These are phyloP conservation scores for Domatiomyces catenatus DNA, from an alignment of 2,329 filamentous ascomycete genomes.

Conservation along the genomic window DNA sequence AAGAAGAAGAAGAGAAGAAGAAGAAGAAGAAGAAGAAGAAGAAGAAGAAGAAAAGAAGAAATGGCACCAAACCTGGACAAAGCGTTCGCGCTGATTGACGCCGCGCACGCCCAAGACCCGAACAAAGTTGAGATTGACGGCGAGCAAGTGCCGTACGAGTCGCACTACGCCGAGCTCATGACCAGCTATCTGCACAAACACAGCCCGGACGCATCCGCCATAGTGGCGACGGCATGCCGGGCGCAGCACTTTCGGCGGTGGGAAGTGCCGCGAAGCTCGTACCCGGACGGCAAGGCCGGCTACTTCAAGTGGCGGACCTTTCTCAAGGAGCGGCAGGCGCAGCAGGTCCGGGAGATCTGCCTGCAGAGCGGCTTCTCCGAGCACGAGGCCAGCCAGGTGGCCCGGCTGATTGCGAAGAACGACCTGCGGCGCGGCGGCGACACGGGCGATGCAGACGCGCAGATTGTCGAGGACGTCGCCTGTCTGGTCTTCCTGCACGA, in stretches of 20 bases:
- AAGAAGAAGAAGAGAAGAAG: too few relatives aligned
- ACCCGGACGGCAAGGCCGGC: conserved; percentile 58
- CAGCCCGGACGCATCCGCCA: conserved; percentile 46
- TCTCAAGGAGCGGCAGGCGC: conserved; percentile 56
- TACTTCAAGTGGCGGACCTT: conserved; percentile 68
- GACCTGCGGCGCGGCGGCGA: conserved; percentile 39
- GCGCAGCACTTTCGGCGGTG: conserved; percentile 77
- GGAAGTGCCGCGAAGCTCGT: conserved; percentile 61
- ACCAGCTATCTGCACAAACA: conserved; percentile 53
- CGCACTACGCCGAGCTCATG: conserved; percentile 70
- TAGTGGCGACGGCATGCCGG: conserved; percentile 59
- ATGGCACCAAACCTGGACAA: conserved; percentile 18
- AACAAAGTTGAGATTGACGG: conserved; percentile 35
- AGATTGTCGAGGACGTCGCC: conserved; percentile 69
- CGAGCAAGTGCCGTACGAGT: conserved; percentile 51
- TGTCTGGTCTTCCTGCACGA: conserved; percentile 79
- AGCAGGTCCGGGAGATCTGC: conserved; percentile 42
- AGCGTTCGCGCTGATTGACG: conserved; percentile 56
- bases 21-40: too few relatives aligned
- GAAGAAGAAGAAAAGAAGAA: too few relatives aligned
- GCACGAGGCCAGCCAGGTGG: conserved; percentile 47
- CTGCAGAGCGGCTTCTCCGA: conserved; percentile 33
- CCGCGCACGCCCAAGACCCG: conserved; percentile 54
- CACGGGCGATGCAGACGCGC: conserved; percentile 46
- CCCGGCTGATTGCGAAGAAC: conserved; percentile 64